A percentile compares a stretch with the other conserved stretches of the same genome.
phyloP scores from a whole-genome alignment of 2,329 filamentous ascomycete species.

The Phialophora expanda region DNA sequence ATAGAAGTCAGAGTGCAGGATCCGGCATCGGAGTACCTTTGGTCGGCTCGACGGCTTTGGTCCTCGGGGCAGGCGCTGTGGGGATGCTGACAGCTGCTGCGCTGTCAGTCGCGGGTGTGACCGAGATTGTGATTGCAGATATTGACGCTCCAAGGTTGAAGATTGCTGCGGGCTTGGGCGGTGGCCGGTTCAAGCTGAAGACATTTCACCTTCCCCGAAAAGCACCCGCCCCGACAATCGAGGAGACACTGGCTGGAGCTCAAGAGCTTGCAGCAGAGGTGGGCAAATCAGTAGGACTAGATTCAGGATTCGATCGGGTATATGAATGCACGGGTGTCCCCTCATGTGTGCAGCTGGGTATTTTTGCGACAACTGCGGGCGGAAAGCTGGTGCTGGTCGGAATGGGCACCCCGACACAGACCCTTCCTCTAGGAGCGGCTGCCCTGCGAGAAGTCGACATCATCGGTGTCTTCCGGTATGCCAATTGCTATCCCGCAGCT shows the following conservation, averaged over 20 bases:
- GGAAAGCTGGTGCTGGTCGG: constrained; percentile 61
- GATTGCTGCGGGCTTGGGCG: constrained; percentile 55
- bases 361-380: constrained; percentile 54
- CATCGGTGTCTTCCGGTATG: constrained; percentile 63
- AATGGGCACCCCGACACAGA: constrained; percentile 62
- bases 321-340: constrained; percentile 56
- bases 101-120: constrained; percentile 60
- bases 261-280: constrained; percentile 46
- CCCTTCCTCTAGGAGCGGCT: constrained; percentile 60
- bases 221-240: constrained; percentile 30
- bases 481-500: constrained; percentile 60
- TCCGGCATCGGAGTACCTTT: constrained; percentile 42
- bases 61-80: constrained; percentile 67
- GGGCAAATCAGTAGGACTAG: constrained; percentile 40
- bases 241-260: constrained; percentile 52
- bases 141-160: constrained; percentile 62
- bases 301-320: constrained; percentile 49
- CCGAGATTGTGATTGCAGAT: constrained; percentile 64
- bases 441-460: constrained; percentile 62
- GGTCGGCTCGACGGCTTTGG: constrained; percentile 56
- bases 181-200: constrained; percentile 46
- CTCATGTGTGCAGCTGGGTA: constrained; percentile 53
- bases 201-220: constrained; percentile 46
- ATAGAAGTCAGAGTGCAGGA: constrained; percentile 56
- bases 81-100: constrained; percentile 64